Percentiles rank a stretch among this genome's conserved stretches.
Conservation (phyloP, 208 protist genomes). For the Acanthamoeba sp. region DNA sequence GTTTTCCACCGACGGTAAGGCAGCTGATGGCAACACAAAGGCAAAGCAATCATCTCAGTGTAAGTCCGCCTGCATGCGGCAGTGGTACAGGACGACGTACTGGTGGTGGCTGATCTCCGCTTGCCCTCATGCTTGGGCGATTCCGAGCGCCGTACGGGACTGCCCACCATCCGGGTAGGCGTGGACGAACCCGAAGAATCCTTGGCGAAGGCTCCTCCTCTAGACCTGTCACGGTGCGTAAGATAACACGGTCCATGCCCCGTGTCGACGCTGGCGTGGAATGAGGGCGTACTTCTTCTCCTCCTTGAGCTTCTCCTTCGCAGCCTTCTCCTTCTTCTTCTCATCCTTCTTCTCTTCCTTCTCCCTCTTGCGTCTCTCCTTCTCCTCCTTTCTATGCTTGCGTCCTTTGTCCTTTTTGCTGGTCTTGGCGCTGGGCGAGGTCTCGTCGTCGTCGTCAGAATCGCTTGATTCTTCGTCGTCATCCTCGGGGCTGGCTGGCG, state of each 20-base stretch:
- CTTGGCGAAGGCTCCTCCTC: too few relatives aligned
- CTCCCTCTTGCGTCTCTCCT: conserved; percentile 32
- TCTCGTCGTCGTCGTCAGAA: background rate
- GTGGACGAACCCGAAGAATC: too few relatives aligned
- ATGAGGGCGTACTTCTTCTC: background rate
- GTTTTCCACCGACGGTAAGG: background rate
- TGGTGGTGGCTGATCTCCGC: background rate
- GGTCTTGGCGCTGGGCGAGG: background rate
- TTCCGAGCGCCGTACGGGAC: background rate
- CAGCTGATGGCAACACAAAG: background rate
- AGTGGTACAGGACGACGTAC: too few relatives aligned
- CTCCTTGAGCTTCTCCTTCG: background rate
- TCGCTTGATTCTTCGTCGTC: background rate
- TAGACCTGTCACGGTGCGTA: background rate
- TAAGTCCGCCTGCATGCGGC: too few relatives aligned
- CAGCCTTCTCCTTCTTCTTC: conserved; percentile 1
- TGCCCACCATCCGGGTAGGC: background rate
- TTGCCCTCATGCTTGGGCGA: background rate
- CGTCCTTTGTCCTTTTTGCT: background rate
- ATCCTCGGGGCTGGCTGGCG: background rate
- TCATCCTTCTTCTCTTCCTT: background rate
- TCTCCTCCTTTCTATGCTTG: background rate
- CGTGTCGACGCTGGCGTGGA: background rate
- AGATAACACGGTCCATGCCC: too few relatives aligned
- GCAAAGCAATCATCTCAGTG: background rate